Percentiles rank a stretch among this genome's conserved stretches.
These are phyloP conservation scores for Epithemia pelagica DNA, from an alignment of 108 stramenopile genomes.

Conservation along the genomic window DNA sequence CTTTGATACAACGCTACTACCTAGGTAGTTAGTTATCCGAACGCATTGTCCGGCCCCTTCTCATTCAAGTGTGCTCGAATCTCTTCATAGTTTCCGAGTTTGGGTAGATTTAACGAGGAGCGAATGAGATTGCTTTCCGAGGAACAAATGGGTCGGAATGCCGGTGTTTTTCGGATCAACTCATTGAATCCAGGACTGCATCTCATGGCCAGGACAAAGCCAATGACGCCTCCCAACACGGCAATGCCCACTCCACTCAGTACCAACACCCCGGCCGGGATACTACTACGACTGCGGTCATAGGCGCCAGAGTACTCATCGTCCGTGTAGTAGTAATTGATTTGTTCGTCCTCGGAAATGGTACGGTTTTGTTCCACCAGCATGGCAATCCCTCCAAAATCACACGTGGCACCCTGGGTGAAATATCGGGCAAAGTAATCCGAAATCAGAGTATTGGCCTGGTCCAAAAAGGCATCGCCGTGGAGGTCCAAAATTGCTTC, in stretches of 20 bases:
- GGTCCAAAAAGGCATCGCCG: constrained; percentile 44
- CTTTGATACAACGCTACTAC: no score
- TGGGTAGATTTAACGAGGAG: constrained; percentile 19
- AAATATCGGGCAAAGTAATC: constrained; percentile 51
- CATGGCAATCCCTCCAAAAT: constrained; percentile 78
- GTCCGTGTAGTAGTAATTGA: constrained; percentile 33
- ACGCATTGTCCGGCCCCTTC: no score
- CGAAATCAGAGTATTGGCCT: constrained; percentile 38
- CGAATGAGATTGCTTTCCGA: constrained; percentile 22
- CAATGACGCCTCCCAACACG: constrained; percentile 32
- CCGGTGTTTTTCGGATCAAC: constrained; percentile 19
- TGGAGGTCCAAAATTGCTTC: constrained; percentile 28
- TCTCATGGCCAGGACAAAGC: constrained; percentile 67
- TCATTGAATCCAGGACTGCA: constrained; percentile 47
- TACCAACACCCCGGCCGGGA: constrained; percentile 19
- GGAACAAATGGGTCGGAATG: constrained; percentile 21
- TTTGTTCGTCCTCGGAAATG: constrained; percentile 34
- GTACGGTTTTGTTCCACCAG: constrained; percentile 46
- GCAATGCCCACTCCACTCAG: constrained; percentile 23
- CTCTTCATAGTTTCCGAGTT: constrained; percentile 8
- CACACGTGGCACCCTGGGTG: constrained; percentile 64
- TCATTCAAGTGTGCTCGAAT: no score
- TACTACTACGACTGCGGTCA: constrained; percentile 14
- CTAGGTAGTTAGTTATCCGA: no score
- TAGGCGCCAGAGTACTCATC: constrained; percentile 39